Conservation (phyloP, 129 eudicot genomes). For the Mikania micrantha region DNA sequence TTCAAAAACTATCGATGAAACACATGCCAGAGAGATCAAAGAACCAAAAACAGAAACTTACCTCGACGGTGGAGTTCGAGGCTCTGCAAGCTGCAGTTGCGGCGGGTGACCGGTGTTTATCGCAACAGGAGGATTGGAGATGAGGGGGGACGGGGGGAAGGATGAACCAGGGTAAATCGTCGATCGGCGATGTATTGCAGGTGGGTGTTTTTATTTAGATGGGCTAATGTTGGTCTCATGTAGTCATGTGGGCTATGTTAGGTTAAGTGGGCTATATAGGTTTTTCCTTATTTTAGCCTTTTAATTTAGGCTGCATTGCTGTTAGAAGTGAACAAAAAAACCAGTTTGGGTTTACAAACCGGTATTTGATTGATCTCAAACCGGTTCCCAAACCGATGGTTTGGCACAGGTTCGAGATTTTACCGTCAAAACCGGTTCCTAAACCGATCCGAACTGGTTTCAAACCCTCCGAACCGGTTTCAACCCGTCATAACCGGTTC, state of each 20-base stretch:
- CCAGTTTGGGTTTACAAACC: too few relatives aligned
- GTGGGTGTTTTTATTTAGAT: not conserved
- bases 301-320: too few relatives aligned
- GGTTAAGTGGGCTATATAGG: too few relatives aligned
- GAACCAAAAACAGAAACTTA: not conserved
- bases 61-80: not conserved
- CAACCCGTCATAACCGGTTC: too few relatives aligned
- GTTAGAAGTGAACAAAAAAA: too few relatives aligned
- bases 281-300: too few relatives aligned
- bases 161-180: not conserved
- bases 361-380: too few relatives aligned
- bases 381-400: too few relatives aligned
- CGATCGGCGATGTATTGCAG: not conserved
- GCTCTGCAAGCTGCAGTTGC: not conserved
- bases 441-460: too few relatives aligned
- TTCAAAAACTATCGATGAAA: not conserved
- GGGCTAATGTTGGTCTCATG: not conserved
- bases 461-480: too few relatives aligned
- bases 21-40: not conserved
- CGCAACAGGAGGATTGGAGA: not conserved
- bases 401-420: too few relatives aligned
- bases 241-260: not conserved
- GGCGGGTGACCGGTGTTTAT: not conserved
- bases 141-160: not conserved
- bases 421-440: too few relatives aligned